Evolutionary conservation across 345 rosid genomes (phyloP), one percentile per base, ranked within the genome.

Genomic region (Isatis tinctoria): DNA sequence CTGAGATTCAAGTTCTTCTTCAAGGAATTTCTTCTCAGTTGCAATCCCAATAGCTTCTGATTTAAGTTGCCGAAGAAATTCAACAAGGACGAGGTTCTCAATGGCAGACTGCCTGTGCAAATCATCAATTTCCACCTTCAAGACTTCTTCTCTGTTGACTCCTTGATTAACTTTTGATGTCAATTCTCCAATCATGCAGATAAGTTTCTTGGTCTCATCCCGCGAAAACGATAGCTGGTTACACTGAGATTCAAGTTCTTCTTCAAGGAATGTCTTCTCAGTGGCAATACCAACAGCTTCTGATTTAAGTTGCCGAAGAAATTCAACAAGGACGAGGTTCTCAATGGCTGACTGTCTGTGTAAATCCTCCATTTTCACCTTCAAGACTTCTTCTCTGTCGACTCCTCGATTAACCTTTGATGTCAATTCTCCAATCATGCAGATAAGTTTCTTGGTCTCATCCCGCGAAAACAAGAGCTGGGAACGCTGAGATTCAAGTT

Each of bases 81-180:
- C 82, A 74, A 79, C 72, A 68, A 88, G 85, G 69, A 90, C 83
- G 11, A 84, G 75, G 28, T 87, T 89, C 79, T 90, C 92, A 63
- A 86, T 78, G 47, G 49, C 22, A 0, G 26, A 61, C 71, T 84
- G 81, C 76, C 56, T 77, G 12, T 56, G 89, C 69, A 86, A 60
- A 81, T 73, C 62, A 75, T 62, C 81, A 53, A 87, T 67, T 73
- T 88, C 90, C 72, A 73, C 77, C 66, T 74, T 83, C 85, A 91
- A 72, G 17, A 41, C 82, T 73, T 83, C 87, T 79, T 88, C 95
- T 74, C 75, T 83, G 78, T 56, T 58, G 63, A 82, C 75, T 74
- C 87, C 87, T 70, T 84, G 86, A 35, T 67, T 72, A 53, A 83
- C 76, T 80, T 84, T 80, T 61, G 82, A 61, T 62, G 60, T 82